A percentile compares a stretch with the other conserved stretches of the same genome.
Conservation (phyloP, 2,329 filamentous ascomycete species). For the Aspergillus niger region DNA sequence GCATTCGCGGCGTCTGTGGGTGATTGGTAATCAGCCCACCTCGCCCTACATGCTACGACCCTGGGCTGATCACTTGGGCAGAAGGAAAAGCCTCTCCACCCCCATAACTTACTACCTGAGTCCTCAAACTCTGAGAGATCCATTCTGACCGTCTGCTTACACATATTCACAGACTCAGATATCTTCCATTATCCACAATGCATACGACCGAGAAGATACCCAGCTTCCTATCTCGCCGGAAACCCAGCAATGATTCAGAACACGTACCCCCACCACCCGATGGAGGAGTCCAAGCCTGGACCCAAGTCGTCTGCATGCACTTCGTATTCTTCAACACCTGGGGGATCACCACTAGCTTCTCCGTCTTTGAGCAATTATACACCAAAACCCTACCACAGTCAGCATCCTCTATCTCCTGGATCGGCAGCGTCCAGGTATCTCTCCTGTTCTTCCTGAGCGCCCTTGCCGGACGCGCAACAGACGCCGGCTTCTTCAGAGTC, state of each 20-base stretch:
- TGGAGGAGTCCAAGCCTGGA: not conserved
- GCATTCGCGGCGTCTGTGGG: too few species aligned
- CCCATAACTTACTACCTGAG: too few species aligned
- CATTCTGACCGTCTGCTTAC: too few species aligned
- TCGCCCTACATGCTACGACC: too few species aligned
- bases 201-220: not conserved
- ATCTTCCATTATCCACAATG: too few species aligned
- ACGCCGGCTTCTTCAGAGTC: conserved; percentile 43
- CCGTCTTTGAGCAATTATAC: not conserved
- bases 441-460: conserved; percentile 46
- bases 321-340: not conserved
- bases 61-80: too few species aligned
- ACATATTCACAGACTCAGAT: too few species aligned
- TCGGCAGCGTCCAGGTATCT: conserved; percentile 45
- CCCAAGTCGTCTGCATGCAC: not conserved
- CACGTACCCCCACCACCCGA: not conserved
- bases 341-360: not conserved
- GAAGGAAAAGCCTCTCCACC: too few species aligned
- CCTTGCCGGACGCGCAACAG: conserved; percentile 42
- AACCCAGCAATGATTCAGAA: not conserved
- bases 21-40: too few species aligned
- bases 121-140: too few species aligned
- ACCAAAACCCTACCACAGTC: not conserved
- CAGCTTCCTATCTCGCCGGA: too few species aligned
- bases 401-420: not conserved